phyloP scores from a whole-genome alignment of 768 basidiomycete species.

The Naganishia antarctica region DNA sequence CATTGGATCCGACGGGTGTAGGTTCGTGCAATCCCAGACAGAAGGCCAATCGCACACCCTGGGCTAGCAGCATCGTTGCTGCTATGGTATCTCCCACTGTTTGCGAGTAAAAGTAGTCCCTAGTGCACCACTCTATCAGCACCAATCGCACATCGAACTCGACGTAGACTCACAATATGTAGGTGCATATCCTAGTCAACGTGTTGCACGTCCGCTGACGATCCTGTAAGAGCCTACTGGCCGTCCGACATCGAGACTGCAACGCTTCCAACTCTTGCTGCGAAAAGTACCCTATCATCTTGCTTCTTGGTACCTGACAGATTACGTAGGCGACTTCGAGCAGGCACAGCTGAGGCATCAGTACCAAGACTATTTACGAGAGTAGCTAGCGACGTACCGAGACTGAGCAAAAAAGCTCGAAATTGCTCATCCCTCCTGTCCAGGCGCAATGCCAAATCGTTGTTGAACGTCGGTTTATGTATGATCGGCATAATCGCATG shows the following conservation, averaged over 20 bases:
- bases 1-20: constrained; percentile 7
- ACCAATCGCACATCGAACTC: not conserved
- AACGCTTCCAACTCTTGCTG: constrained; percentile 20
- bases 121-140: not conserved
- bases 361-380: too few species aligned
- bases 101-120: constrained; percentile 20
- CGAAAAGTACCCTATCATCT: constrained; percentile 25
- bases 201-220: constrained; percentile 1
- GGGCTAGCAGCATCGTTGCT: constrained; percentile 2
- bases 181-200: constrained; percentile 4
- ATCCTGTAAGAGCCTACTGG: constrained; percentile 19
- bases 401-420: constrained; percentile 26
- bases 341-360: too few species aligned
- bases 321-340: constrained; percentile 19
- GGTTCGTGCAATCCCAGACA: constrained; percentile 16
- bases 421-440: constrained; percentile 36
- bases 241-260: constrained; percentile 17
- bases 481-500: constrained; percentile 36
- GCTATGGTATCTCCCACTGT: constrained; percentile 1
- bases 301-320: constrained; percentile 20
- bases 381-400: constrained; percentile 3
- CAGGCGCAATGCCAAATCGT: constrained; percentile 32
- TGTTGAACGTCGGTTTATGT: constrained; percentile 39
- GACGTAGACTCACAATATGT: constrained; percentile 5
- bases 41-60: constrained; percentile 16